phyloP scores from a whole-genome alignment of 345 rosid genomes.

The Dimocarpus longan region DNA sequence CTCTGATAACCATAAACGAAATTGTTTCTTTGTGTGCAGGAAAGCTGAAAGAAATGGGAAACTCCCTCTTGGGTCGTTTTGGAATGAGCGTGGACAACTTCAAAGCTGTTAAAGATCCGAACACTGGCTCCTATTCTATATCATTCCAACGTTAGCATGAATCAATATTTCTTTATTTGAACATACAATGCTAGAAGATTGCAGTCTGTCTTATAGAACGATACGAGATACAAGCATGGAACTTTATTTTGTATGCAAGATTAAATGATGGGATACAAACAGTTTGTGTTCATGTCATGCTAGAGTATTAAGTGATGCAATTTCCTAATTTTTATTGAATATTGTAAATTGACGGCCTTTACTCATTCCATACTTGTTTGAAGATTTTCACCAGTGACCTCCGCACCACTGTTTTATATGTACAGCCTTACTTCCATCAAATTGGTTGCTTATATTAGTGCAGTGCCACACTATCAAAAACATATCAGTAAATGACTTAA shows the following conservation, averaged over 20 bases:
- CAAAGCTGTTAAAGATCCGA: slow-evolving; percentile 95
- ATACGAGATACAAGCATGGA: neutral
- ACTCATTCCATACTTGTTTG: neutral
- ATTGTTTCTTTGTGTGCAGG: slow-evolving; percentile 42
- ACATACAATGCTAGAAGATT: slow-evolving; percentile 1
- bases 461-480: too few relatives aligned
- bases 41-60: slow-evolving; percentile 92
- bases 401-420: neutral
- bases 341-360: neutral
- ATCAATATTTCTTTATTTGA: neutral
- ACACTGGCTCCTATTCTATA: slow-evolving; percentile 86
- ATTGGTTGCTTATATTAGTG: neutral
- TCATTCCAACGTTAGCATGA: slow-evolving; percentile 59
- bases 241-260: neutral
- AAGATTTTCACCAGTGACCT: neutral
- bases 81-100: slow-evolving; percentile 96
- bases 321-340: neutral
- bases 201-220: slow-evolving; percentile 2
- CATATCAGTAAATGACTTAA: too few relatives aligned
- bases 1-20: neutral
- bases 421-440: neutral
- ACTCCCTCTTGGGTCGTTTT: slow-evolving; percentile 76
- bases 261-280: neutral
- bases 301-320: neutral
- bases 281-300: neutral